Percentiles rank a stretch among this genome's conserved stretches.
These are phyloP conservation scores for Podaxis sp. DNA, from an alignment of 768 basidiomycete species.

Conservation along the genomic window DNA sequence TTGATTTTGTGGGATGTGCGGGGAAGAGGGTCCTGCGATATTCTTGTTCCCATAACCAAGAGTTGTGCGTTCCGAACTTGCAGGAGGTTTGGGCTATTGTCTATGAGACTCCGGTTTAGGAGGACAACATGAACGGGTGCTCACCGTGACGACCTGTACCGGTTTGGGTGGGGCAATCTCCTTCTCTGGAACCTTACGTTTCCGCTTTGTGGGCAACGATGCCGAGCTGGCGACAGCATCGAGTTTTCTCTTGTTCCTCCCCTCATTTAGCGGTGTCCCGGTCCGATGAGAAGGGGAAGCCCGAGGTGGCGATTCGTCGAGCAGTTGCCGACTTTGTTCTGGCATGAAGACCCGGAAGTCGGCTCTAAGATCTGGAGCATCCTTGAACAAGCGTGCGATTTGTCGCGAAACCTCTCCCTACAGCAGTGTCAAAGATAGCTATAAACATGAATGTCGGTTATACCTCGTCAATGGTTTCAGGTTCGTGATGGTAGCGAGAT, in stretches of 20 bases:
- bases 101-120: conserved; percentile 11
- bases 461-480: conserved; percentile 63
- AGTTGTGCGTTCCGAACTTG: conserved; percentile 10
- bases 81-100: conserved; percentile 17
- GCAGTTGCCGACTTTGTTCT: conserved; percentile 47
- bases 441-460: conserved; percentile 17
- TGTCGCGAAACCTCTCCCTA: conserved; percentile 69
- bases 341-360: conserved; percentile 80
- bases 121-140: not conserved
- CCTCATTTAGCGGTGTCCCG: conserved; percentile 31
- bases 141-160: conserved; percentile 20
- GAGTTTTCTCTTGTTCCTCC: conserved; percentile 44
- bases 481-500: conserved; percentile 56
- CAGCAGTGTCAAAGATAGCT: conserved; percentile 15
- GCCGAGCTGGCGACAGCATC: conserved; percentile 36
- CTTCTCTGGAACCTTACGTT: conserved; percentile 52
- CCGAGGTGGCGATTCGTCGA: conserved; percentile 42
- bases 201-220: conserved; percentile 64
- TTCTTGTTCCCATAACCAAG: conserved; percentile 14
- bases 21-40: conserved; percentile 29
- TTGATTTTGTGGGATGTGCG: conserved; percentile 27
- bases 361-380: conserved; percentile 69
- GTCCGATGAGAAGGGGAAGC: conserved; percentile 27
- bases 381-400: conserved; percentile 69
- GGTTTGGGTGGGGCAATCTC: conserved; percentile 22